Base-by-base conservation (phyloP, 176 grass and related monocot genomes). In the Oryza officinalis region DNA sequence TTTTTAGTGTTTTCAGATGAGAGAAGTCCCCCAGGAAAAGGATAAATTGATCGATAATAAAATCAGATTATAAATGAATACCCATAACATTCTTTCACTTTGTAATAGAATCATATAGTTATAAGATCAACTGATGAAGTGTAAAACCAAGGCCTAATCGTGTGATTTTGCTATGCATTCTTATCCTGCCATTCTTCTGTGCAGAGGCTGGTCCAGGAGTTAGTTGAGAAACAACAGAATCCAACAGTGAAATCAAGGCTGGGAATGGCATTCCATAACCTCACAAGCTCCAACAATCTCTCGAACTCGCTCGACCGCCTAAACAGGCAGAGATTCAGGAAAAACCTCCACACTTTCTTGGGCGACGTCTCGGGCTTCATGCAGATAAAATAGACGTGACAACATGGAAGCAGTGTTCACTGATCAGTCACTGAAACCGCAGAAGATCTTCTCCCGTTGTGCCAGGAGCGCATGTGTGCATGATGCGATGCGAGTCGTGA, bases 261-360 rank as follows among this genome's bases (percentile, higher is more conserved):
- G 27, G 89, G 87, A 80, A 90, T 61, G 68, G 93, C 96, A 47
- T 95, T 93, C 77, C 87, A 93, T 88, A 88, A 83, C 74, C 91
- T 98, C 44, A 95, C 90, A 25, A 95, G 87, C 32, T 90, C 85
- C 6, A 95, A 95, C 78, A 85, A 94, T 75, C 96, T 98, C 71
- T 85, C 89, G 35, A 85, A 77, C 52, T 88, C 83, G 5, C 96
- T 98, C 2, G 91, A 98, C 46, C 80, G 96, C 13, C 87, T 82
- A 52, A 95, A 95, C 60, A 92, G 91, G 44, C 91, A 90, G 77
- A 98, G 80, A 65, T 98, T 98, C 50, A 93, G 96, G 79, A 98
- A 94, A 89, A 98, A 94, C 59, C 87, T 98, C 67, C 91, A 74
- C n/a, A 26, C 33, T 65, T 98, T 98, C 77, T 74, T 98, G 86